Evolutionary conservation across 176 grass and related monocot genomes (phyloP).

Genomic region (Cocos nucifera): DNA sequence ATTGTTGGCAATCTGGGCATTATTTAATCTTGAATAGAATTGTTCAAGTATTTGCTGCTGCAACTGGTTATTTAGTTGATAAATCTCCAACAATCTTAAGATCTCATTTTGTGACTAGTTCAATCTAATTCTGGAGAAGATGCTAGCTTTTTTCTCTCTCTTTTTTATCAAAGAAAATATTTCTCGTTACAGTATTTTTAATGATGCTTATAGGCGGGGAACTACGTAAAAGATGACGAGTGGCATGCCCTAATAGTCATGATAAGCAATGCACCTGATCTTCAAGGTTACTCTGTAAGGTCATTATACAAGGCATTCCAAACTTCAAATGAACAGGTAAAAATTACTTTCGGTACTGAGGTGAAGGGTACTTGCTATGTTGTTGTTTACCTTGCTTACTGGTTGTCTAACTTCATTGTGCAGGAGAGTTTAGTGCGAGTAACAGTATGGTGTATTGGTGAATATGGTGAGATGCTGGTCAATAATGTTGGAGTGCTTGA

Average conservation of each 20-base stretch:
- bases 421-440: constrained; percentile 97
- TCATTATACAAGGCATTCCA: constrained; percentile 66
- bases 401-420: constrained; percentile 30
- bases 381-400: constrained; percentile 16
- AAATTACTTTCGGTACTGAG: constrained; percentile 19
- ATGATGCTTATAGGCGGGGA: constrained; percentile 55
- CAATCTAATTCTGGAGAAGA: too few relatives aligned
- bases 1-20: too few relatives aligned
- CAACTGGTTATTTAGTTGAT: too few relatives aligned
- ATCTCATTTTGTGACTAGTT: too few relatives aligned
- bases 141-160: not conserved
- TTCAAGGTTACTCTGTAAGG: constrained; percentile 98
- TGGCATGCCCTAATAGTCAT: constrained; percentile 89
- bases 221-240: constrained; percentile 90
- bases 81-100: too few relatives aligned
- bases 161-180: not conserved
- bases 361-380: constrained; percentile 2
- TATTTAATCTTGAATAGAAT: too few relatives aligned
- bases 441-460: constrained; percentile 93
- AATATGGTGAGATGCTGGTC: constrained; percentile 98
- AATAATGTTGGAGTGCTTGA: constrained; percentile 70
- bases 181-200: not conserved
- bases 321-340: constrained; percentile 71
- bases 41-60: too few relatives aligned
- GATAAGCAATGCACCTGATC: constrained; percentile 84